A percentile compares a stretch with the other conserved stretches of the same genome.
phyloP scores from a whole-genome alignment of 2,329 filamentous ascomycete genomes.

The Arthrobotrys sinensis region DNA sequence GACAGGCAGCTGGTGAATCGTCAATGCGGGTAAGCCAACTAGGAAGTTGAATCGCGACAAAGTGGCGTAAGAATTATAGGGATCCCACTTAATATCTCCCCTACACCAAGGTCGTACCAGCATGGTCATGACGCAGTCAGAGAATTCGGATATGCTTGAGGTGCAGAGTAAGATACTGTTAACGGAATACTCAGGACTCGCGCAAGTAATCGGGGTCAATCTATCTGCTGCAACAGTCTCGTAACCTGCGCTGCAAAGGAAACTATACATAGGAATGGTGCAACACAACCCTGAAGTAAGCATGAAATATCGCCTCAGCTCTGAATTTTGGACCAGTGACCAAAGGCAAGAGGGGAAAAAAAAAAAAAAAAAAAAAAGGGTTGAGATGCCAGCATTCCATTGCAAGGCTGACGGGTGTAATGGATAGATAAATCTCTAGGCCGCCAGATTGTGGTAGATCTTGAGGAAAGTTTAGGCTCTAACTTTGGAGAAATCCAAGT shows the following conservation, averaged over 20 bases:
- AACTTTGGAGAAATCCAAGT: conserved; percentile 23
- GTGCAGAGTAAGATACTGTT: conserved; percentile 37
- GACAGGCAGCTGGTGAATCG: conserved; percentile 52
- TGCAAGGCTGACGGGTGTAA: conserved; percentile 1
- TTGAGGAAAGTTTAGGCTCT: conserved; percentile 6
- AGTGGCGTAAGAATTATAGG: conserved; percentile 56
- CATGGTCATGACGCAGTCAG: conserved; percentile 49
- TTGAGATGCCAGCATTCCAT: conserved; percentile 31
- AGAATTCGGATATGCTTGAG: conserved; percentile 24
- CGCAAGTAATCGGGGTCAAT: conserved; percentile 42
- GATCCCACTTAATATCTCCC: conserved; percentile 36
- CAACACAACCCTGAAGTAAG: conserved; percentile 50
- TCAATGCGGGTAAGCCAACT: conserved; percentile 59
- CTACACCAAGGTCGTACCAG: conserved; percentile 28
- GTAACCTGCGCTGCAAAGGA: conserved; percentile 21
- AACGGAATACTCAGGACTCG: conserved; percentile 11
- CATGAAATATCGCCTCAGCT: conserved; percentile 8
- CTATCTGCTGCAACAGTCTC: conserved; percentile 19
- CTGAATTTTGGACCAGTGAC: not conserved
- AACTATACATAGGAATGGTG: conserved; percentile 51
- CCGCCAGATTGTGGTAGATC: conserved; percentile 32
- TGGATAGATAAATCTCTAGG: conserved; percentile 8
- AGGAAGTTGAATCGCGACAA: conserved; percentile 60
- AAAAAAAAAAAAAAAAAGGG: too few relatives aligned
- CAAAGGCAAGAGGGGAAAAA: not conserved